Evolutionary conservation across 345 rosid species (phyloP).

Genomic region (Luvunga scandens): DNA sequence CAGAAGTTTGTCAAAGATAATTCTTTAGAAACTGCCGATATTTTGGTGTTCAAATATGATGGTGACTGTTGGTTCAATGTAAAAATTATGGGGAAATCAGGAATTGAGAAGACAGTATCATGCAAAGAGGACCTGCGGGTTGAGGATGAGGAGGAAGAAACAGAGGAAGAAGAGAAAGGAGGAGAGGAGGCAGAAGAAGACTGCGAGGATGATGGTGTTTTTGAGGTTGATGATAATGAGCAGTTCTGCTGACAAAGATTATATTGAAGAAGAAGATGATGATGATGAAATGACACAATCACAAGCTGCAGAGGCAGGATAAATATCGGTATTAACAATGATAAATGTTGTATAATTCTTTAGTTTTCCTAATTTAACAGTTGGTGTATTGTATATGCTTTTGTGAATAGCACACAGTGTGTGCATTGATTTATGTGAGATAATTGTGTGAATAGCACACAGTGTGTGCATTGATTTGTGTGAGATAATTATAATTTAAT

Average conservation of each 20-base stretch:
- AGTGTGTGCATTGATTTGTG: background rate
- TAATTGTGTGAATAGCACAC: background rate
- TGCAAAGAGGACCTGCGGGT: background rate
- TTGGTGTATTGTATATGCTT: background rate
- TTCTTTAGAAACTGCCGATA: background rate
- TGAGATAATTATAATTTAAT: background rate
- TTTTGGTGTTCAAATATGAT: slow-evolving; percentile 4
- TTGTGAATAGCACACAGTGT: too few relatives aligned
- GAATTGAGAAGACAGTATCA: background rate
- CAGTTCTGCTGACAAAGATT: background rate
- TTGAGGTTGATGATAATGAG: background rate
- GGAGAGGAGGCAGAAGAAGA: background rate
- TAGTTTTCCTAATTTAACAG: background rate
- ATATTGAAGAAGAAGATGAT: background rate
- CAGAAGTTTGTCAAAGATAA: slow-evolving; percentile 15
- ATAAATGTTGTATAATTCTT: background rate
- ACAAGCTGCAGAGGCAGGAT: background rate
- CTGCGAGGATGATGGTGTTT: background rate
- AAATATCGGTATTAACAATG: background rate
- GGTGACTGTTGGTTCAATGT: background rate
- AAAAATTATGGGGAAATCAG: background rate
- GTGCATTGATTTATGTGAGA: too few relatives aligned
- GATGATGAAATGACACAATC: background rate
- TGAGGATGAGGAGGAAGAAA: background rate
- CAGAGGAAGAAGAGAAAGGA: background rate